Evolutionary conservation across 495 filamentous ascomycete species (phyloP).

Genomic region (Margaritispora aquatica): DNA sequence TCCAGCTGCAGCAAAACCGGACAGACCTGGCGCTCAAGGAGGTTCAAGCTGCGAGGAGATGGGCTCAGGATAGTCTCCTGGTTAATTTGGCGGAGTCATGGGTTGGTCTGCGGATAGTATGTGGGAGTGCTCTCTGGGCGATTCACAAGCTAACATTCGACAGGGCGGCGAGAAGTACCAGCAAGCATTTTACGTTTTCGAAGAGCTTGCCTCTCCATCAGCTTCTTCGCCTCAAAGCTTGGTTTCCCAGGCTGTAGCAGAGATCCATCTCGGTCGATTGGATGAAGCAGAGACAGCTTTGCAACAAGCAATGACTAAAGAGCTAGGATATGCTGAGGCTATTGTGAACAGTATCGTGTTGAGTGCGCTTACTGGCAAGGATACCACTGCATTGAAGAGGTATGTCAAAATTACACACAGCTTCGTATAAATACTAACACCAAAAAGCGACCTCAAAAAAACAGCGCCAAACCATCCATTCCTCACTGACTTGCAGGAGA

Average conservation of each 20-base stretch:
- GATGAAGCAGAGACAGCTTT: constrained; percentile 87
- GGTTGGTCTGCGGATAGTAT: constrained; percentile 82
- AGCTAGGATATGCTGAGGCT: constrained; percentile 61
- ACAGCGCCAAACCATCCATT: constrained; percentile 56
- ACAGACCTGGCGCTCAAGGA: constrained; percentile 86
- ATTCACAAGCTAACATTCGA: constrained; percentile 9
- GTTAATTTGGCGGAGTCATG: constrained; percentile 95
- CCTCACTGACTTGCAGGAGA: constrained; percentile 64
- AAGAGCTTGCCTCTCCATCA: constrained; percentile 83
- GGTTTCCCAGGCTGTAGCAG: constrained; percentile 82
- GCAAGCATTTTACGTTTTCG: constrained; percentile 95
- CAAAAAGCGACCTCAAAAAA: constrained; percentile 49
- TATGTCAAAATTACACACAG: constrained; percentile 25
- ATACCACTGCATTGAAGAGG: constrained; percentile 51
- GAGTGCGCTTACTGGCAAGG: constrained; percentile 67
- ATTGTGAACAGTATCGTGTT: constrained; percentile 80
- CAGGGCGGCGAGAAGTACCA: constrained; percentile 96
- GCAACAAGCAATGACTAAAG: constrained; percentile 68
- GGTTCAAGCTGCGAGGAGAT: constrained; percentile 80
- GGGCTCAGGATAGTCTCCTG: constrained; percentile 90
- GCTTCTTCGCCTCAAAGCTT: constrained; percentile 61
- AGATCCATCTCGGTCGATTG: constrained; percentile 82
- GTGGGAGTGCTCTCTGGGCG: constrained; percentile 25
- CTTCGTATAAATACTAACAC: constrained; percentile 15
- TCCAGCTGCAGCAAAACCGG: constrained; percentile 85